Percentiles rank a stretch among this genome's conserved stretches.
Conservation (phyloP, 371 early-diverging fungal species). For the Mucor lusitanicus region DNA sequence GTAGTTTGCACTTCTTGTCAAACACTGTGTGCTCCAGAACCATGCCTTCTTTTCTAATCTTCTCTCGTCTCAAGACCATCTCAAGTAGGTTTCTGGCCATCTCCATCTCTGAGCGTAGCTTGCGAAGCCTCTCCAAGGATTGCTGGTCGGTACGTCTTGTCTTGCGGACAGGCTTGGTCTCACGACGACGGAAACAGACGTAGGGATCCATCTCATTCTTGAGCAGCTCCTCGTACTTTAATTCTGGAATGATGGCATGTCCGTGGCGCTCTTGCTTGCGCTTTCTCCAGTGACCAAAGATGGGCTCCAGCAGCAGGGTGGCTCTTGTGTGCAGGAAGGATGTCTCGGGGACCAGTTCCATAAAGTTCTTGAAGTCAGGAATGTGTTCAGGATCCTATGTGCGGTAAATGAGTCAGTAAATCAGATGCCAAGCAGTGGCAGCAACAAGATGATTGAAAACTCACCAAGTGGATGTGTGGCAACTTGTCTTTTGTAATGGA, state of each 20-base stretch:
- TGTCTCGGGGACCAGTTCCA: conserved; percentile 17
- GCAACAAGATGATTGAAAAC: conserved; percentile 1
- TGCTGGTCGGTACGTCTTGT: conserved; percentile 89
- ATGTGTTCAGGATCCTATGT: conserved; percentile 21
- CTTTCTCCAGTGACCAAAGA: conserved; percentile 52
- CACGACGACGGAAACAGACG: conserved; percentile 95
- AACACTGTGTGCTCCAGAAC: conserved; percentile 67
- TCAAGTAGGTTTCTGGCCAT: conserved; percentile 76
- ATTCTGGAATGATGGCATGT: conserved; percentile 61
- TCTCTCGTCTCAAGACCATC: conserved; percentile 81
- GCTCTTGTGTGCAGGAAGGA: conserved; percentile 9
- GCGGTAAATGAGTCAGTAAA: background rate
- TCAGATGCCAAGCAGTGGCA: background rate
- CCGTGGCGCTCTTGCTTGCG: conserved; percentile 49
- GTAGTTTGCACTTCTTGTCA: conserved; percentile 54
- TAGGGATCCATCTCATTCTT: conserved; percentile 89
- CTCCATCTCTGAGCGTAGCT: conserved; percentile 81
- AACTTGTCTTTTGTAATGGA: conserved; percentile 51
- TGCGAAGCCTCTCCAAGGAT: conserved; percentile 81
- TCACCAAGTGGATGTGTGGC: conserved; percentile 61
- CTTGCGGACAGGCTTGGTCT: conserved; percentile 85
- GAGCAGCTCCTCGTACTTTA: conserved; percentile 60
- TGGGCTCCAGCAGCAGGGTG: background rate
- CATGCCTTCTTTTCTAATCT: conserved; percentile 68
- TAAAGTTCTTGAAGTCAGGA: conserved; percentile 16